Evolutionary conservation across 495 filamentous ascomycete genomes (phyloP), one percentile per base, ranked within the genome.

Genomic region (Oleoguttula mirabilis): DNA sequence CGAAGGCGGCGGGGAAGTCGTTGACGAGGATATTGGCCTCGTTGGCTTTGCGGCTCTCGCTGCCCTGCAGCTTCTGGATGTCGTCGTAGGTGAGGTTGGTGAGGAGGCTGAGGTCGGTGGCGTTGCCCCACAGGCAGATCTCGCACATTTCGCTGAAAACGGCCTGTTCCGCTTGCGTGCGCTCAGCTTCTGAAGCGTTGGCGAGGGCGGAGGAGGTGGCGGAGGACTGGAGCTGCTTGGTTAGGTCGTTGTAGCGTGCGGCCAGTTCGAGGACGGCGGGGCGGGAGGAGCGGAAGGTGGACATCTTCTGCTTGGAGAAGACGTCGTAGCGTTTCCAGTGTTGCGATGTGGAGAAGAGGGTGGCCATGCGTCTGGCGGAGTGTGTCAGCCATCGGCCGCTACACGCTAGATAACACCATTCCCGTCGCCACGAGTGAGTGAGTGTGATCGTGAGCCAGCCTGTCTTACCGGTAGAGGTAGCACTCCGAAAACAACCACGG

Each of bases 111-210:
- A 96, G 70, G 51, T 96, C 92, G 0, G 88, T 96, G 3, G 92
- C 90, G 61, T 98, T 95, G 7, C 90, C 92, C 90, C 90, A 96
- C 15, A 96, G 72, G 55, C 90, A 95, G 49, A 95, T 90, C 66
- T 95, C 86, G 63, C 78, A 88, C 80, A 96, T 93, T 60, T 95
- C 90, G 2, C 66, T 72, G 60, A 98, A 98, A 14, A 95, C 60
- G 0, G 87, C 56, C 48, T 73, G 71, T 47, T 92, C 81, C 0
- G 81, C 79, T 45, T 82, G 70, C 20, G 79, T 79, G 39, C 71
- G 34, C 48, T 80, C 62, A 40, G 72, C 61, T 12, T 65, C 21
- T n/a, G 61, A 55, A 55, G 47, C 53, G 23, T 34, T 45, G 3
- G 43, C 48, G 23, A 60, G 63, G 11, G 59, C 51, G 0, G 66